Evolutionary conservation across 345 rosid species (phyloP).

Genomic region (Salix caprea): DNA sequence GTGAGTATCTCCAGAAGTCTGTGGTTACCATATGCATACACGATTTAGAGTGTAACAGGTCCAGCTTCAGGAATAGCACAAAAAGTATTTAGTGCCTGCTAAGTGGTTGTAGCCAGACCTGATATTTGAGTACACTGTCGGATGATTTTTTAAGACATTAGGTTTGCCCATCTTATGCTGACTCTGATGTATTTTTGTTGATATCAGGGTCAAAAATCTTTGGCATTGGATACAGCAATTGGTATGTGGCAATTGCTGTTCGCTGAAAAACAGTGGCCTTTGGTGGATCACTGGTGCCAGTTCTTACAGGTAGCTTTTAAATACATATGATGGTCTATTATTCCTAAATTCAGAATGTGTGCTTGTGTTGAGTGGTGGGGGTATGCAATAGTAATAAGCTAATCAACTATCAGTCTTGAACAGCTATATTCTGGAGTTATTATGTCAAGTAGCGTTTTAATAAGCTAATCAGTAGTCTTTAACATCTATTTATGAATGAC

Average conservation of each 20-base stretch:
- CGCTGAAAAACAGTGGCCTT: constrained; percentile 91
- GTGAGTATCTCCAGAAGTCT: background rate
- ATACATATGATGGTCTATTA: background rate
- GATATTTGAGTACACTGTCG: background rate
- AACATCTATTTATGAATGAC: too few species aligned
- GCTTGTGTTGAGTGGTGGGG: background rate
- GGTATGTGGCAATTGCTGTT: constrained; percentile 99
- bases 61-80: background rate
- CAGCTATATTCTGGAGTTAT: too few species aligned
- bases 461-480: too few species aligned
- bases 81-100: background rate
- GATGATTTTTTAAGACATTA: background rate
- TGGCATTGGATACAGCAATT: constrained; percentile 96
- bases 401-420: background rate
- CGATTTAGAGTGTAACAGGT: too few species aligned
- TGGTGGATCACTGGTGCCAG: constrained; percentile 95
- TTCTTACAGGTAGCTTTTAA: constrained; percentile 70
- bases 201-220: constrained; percentile 89
- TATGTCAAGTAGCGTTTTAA: too few species aligned
- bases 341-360: background rate
- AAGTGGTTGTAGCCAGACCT: background rate
- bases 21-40: too few species aligned
- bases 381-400: background rate
- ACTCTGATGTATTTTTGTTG: background rate
- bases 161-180: background rate